Conservation (phyloP, 2,329 filamentous ascomycete genomes). For the Talaromyces amestolkiae region DNA sequence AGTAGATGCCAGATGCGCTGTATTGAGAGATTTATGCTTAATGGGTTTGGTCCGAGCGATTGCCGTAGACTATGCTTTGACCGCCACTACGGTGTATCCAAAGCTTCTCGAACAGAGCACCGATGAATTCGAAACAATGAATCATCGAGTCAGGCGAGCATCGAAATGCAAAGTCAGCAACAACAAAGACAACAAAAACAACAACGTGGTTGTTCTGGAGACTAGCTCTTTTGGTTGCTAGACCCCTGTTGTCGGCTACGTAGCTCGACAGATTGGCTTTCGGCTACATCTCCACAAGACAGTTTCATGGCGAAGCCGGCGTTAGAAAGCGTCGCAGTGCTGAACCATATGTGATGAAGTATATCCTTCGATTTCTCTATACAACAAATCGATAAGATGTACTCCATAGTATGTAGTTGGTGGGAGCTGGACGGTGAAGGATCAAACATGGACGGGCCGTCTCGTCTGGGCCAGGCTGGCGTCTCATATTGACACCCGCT, state of each 20-base stretch:
- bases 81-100: background rate
- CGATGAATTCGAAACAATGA: background rate
- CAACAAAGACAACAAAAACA: background rate
- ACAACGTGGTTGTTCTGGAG: background rate
- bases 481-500: background rate
- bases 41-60: background rate
- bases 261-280: background rate
- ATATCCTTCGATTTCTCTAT: background rate
- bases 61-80: background rate
- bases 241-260: background rate
- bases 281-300: background rate
- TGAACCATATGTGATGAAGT: background rate
- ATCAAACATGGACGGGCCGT: background rate
- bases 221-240: background rate
- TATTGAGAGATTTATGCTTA: background rate
- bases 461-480: background rate
- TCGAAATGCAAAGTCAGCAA: background rate
- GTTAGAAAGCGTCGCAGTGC: background rate
- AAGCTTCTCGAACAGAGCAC: background rate
- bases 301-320: background rate
- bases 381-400: too few species aligned
- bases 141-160: background rate
- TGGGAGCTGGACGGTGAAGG: slow-evolving; percentile 4
- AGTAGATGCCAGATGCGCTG: slow-evolving; percentile 1
- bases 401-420: too few species aligned